Conservation (phyloP, 139 green algal genomes). For the Coelastrella sp. region DNA sequence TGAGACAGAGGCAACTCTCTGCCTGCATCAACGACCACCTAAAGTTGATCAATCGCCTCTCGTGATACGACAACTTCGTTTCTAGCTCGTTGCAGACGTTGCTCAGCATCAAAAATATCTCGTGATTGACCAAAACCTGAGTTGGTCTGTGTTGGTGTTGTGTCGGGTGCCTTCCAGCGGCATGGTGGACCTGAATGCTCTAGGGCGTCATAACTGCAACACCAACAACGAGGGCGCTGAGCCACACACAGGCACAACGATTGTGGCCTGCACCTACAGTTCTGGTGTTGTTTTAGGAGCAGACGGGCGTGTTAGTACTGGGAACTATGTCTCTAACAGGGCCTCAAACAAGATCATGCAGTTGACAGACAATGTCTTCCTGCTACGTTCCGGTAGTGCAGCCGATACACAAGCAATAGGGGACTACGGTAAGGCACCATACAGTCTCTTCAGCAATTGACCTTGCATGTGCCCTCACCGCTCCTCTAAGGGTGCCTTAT, state of each 20-base stretch:
- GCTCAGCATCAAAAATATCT: no score
- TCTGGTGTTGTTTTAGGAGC: slow-evolving; percentile 94
- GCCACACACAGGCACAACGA: slow-evolving; percentile 87
- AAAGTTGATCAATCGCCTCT: not conserved
- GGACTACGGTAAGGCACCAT: slow-evolving; percentile 83
- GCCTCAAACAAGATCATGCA: slow-evolving; percentile 96
- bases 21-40: not conserved
- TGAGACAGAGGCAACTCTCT: no score
- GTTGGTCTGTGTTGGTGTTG: no score
- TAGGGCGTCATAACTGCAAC: not conserved
- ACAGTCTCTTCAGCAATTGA: no score
- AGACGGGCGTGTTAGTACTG: slow-evolving; percentile 90
- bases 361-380: slow-evolving; percentile 84
- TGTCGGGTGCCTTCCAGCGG: no score
- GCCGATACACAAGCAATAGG: slow-evolving; percentile 90
- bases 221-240: slow-evolving; percentile 37
- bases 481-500: no score
- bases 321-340: slow-evolving; percentile 94
- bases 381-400: slow-evolving; percentile 87
- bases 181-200: slow-evolving; percentile 47
- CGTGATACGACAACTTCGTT: not conserved
- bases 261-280: slow-evolving; percentile 90
- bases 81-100: no score
- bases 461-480: no score
- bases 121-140: no score